Evolutionary conservation across 352 stramenopile genomes (phyloP), one percentile per base, ranked within the genome.

Genomic region (Globisporangium barbulae): DNA sequence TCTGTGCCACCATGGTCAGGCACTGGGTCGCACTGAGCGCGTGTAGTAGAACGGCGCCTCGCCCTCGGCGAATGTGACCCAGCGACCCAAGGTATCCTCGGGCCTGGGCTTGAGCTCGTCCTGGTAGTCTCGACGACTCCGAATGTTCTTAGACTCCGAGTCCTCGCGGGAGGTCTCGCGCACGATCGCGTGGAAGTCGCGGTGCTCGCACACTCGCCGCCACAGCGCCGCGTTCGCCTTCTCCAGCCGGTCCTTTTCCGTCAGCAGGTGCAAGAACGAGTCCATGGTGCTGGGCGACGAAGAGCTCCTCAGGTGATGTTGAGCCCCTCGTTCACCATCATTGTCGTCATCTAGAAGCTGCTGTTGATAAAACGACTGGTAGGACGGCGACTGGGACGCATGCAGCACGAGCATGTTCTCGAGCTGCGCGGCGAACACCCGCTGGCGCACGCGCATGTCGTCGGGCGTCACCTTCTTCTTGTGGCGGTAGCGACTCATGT

Each of bases 381-480:
- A 61, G 33, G 39, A 41, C 17, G 21, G 42, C 5, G 55, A 61
- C 22, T 53, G 55, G 7, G 55, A 41, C 25, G 25, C 39, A 3
- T 61, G 55, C 8, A 61, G 19, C 19, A 13, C 17, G 12, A 61
- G 25, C 55, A 61, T 47, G 28, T 35, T 59, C 45, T 78, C 64
- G 25, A 80, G 57, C 13, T 62, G 53, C 37, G 68, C 55, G 30
- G 74, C 17, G 12, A 61, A 15, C 55, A 61, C 59, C 7, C 62
- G 55, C 52, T 78, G 62, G 45, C 63, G 61, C 9, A 37, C 67
- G 19, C 64, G 70, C 65, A 81, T 68, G 56, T 78, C 68, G 3
- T 54, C 59, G 45, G 76, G 71, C 65, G 72, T 63, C 45, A 70
- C 71, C 59, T 81, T 81, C 71, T 76, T 81, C 68, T 81, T 81